Conservation (phyloP, 352 stramenopile genomes). For the Saprolegnia parasitica region DNA sequence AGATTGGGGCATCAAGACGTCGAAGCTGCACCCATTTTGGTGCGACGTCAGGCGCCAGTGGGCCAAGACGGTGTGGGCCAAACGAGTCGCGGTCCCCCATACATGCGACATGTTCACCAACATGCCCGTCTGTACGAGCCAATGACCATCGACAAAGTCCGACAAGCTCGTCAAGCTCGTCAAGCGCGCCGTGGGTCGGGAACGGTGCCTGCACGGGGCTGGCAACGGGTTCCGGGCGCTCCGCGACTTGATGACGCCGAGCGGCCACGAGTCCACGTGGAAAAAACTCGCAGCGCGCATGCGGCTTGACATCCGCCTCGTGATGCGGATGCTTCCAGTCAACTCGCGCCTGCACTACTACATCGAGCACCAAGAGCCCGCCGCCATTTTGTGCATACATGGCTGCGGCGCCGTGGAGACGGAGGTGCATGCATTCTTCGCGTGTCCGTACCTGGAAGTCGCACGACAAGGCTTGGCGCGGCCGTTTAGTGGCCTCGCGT, state of each 20-base stretch:
- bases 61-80: background rate
- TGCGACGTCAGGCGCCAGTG: constrained; percentile 6
- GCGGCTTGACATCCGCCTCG: background rate
- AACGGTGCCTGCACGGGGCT: constrained; percentile 4
- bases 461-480: background rate
- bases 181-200: background rate
- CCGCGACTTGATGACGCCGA: constrained; percentile 2
- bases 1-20: background rate
- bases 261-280: background rate
- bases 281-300: background rate
- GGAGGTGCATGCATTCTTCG: constrained; percentile 4
- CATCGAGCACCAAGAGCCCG: background rate
- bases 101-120: background rate
- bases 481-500: background rate
- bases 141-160: background rate
- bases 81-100: too few relatives aligned
- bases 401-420: constrained; percentile 13
- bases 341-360: constrained; percentile 7
- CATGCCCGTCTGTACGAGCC: constrained; percentile 3
- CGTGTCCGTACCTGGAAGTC: background rate
- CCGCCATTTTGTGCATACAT: background rate
- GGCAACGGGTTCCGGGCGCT: background rate
- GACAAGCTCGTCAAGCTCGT: background rate
- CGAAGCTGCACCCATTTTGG: constrained; percentile 16
- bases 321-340: constrained; percentile 10